Percentiles rank a stretch among this genome's conserved stretches.
Evolutionary conservation across 2,329 filamentous ascomycete genomes (phyloP).

Genomic region (Fusarium sambucinum): DNA sequence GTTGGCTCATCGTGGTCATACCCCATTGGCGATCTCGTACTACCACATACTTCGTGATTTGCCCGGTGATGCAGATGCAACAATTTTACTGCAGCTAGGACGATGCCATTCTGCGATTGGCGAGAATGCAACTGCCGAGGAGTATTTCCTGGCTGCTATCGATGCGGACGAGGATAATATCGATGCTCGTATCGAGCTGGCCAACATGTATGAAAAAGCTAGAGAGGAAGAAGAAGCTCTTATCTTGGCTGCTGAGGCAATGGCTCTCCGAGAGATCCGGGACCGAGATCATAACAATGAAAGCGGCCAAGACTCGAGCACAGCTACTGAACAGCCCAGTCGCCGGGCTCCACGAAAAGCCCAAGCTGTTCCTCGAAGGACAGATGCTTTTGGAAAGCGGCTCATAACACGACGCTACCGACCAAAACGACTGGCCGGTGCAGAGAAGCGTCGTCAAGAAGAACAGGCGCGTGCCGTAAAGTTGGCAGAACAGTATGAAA

Average conservation of each 20-base stretch:
- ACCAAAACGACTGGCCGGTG: slow-evolving; percentile 60
- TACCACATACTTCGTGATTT: slow-evolving; percentile 66
- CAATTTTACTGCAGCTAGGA: slow-evolving; percentile 67
- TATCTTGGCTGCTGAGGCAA: slow-evolving; percentile 79
- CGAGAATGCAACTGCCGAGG: slow-evolving; percentile 76
- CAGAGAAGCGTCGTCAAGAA: slow-evolving; percentile 59
- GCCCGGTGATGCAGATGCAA: slow-evolving; percentile 63
- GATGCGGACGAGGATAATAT: slow-evolving; percentile 78
- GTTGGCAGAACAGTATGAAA: slow-evolving; percentile 57
- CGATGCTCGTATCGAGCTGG: slow-evolving; percentile 81
- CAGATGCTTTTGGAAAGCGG: slow-evolving; percentile 33
- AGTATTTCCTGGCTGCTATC: slow-evolving; percentile 80
- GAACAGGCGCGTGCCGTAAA: slow-evolving; percentile 58
- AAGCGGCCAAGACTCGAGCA: slow-evolving; percentile 2
- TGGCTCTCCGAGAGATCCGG: slow-evolving; percentile 69
- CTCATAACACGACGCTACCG: slow-evolving; percentile 58
- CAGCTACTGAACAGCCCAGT: slow-evolving; percentile 8
- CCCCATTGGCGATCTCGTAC: slow-evolving; percentile 63
- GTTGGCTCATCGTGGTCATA: slow-evolving; percentile 52
- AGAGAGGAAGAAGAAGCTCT: slow-evolving; percentile 81
- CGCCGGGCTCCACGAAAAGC: slow-evolving; percentile 30
- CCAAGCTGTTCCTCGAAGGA: slow-evolving; percentile 21
- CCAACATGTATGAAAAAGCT: slow-evolving; percentile 84
- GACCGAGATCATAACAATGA: slow-evolving; percentile 44
- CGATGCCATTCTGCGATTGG: slow-evolving; percentile 76